Evolutionary conservation across 2,329 filamentous ascomycete species (phyloP).

Genomic region (Cladosporium phlei): DNA sequence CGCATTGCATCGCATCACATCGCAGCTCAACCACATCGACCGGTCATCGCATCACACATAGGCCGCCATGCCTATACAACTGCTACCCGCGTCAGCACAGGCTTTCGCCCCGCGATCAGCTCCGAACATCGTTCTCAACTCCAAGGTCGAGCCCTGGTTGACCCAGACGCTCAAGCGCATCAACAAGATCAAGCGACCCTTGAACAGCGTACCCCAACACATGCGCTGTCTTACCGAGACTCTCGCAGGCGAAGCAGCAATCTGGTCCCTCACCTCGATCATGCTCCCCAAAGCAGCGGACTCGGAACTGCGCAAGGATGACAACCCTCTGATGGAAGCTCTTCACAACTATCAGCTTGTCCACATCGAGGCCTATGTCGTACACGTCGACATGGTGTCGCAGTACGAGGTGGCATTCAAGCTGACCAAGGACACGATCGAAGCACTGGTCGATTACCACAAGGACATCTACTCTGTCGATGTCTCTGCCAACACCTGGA

Average conservation of each 20-base stretch:
- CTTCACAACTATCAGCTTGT: constrained; percentile 90
- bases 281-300: constrained; percentile 90
- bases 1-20: constrained; percentile 24
- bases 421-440: constrained; percentile 90
- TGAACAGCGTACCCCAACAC: constrained; percentile 96
- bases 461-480: constrained; percentile 92
- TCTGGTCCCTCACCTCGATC: constrained; percentile 90
- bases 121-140: constrained; percentile 88
- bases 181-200: constrained; percentile 90
- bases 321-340: constrained; percentile 77
- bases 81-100: constrained; percentile 90
- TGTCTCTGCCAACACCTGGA: constrained; percentile 80
- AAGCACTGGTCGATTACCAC: constrained; percentile 89
- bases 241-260: constrained; percentile 79
- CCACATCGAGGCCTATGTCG: constrained; percentile 94
- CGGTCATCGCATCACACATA: constrained; percentile 14
- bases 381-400: constrained; percentile 98
- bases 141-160: constrained; percentile 92
- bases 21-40: constrained; percentile 20
- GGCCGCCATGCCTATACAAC: constrained; percentile 76
- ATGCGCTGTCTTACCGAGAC: constrained; percentile 93
- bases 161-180: constrained; percentile 95
- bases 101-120: constrained; percentile 92
- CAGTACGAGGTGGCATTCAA: constrained; percentile 98
- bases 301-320: constrained; percentile 73